Conservation (phyloP, 2,329 filamentous ascomycete species). For the Talaromyces atroroseus region DNA sequence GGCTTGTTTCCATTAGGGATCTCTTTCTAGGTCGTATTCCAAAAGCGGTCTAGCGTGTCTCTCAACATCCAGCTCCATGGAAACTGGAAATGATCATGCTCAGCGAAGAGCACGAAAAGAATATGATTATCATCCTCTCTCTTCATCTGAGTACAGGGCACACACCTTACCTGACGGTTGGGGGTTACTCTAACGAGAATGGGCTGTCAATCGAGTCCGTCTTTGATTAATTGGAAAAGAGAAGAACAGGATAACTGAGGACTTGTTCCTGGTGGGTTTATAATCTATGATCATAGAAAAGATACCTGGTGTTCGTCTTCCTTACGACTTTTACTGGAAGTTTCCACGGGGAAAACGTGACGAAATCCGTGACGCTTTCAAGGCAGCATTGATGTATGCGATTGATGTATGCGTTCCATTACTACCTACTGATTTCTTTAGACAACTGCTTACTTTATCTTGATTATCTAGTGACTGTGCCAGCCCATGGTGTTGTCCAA, state of each 20-base stretch:
- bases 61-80: no score
- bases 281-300: neutral
- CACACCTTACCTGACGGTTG: neutral
- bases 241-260: neutral
- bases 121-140: no score
- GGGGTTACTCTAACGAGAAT: neutral
- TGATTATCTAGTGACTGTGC: neutral
- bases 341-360: neutral
- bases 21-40: no score
- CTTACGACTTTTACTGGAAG: neutral
- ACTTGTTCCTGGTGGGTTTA: neutral
- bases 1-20: no score
- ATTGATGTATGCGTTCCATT: neutral
- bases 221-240: neutral
- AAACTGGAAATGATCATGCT: no score
- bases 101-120: no score
- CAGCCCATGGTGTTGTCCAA: neutral
- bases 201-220: neutral
- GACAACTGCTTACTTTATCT: neutral
- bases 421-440: neutral
- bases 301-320: neutral
- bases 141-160: neutral
- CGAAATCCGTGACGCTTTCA: neutral
- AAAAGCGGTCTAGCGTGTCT: no score
- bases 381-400: neutral